phyloP scores from a whole-genome alignment of 768 basidiomycete genomes.

The Lactarius hengduanensis region DNA sequence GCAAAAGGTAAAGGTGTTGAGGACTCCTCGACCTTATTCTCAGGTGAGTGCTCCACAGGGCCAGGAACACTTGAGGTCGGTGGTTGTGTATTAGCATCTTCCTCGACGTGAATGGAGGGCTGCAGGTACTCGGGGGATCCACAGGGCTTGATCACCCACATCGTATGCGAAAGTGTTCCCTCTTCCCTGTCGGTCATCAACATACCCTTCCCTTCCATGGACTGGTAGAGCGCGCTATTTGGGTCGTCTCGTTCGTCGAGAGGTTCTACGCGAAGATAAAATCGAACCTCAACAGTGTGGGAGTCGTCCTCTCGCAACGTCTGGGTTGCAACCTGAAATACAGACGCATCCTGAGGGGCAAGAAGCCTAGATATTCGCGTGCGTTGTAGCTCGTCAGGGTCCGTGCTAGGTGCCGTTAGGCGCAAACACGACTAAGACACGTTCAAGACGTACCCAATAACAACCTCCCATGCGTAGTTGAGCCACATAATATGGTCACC shows the following conservation, averaged over 20 bases:
- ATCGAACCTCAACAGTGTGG: slow-evolving; percentile 89
- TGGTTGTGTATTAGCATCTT: slow-evolving; percentile 40
- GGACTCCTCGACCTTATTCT: slow-evolving; percentile 34
- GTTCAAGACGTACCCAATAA: slow-evolving; percentile 68
- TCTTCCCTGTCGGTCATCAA: slow-evolving; percentile 93
- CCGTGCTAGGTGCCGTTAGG: slow-evolving; percentile 52
- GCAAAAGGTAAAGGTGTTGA: slow-evolving; percentile 72
- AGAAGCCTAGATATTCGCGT: slow-evolving; percentile 81
- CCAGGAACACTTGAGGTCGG: slow-evolving; percentile 40
- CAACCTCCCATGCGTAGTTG: slow-evolving; percentile 92
- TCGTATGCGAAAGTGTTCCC: slow-evolving; percentile 87
- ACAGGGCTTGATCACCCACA: slow-evolving; percentile 95
- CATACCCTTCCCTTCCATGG: slow-evolving; percentile 98
- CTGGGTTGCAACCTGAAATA: slow-evolving; percentile 85
- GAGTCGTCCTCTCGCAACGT: slow-evolving; percentile 88
- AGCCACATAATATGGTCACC: slow-evolving; percentile 95
- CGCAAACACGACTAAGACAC: slow-evolving; percentile 12
- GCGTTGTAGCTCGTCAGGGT: slow-evolving; percentile 75
- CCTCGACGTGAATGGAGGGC: slow-evolving; percentile 56
- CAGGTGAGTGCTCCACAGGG: slow-evolving; percentile 5
- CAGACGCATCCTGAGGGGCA: slow-evolving; percentile 71
- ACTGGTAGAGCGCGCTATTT: slow-evolving; percentile 60
- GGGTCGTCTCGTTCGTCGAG: slow-evolving; percentile 52
- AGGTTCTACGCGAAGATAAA: slow-evolving; percentile 78
- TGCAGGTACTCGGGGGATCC: slow-evolving; percentile 67